Conservation (phyloP, 2,329 filamentous ascomycete genomes). For the Lojkania enalia region DNA sequence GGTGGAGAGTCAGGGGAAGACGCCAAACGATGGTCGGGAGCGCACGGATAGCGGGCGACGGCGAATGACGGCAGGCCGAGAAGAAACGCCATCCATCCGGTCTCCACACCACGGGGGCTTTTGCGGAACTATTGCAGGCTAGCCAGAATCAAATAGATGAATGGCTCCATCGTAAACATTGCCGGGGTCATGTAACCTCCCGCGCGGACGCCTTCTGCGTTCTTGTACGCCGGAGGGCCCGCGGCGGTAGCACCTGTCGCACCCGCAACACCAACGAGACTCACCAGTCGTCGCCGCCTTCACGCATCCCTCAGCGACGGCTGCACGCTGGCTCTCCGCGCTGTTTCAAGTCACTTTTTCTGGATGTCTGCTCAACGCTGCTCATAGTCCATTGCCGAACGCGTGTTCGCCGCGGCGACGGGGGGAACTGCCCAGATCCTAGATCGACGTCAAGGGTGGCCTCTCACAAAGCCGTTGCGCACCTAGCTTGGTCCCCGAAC, state of each 20-base stretch:
- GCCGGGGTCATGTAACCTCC: too few species aligned
- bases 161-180: too few species aligned
- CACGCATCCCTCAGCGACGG: not conserved
- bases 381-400: not conserved
- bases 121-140: not conserved
- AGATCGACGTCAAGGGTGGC: constrained; percentile 14
- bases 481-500: constrained; percentile 5
- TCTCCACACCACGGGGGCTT: not conserved
- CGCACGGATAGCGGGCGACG: not conserved
- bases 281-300: constrained; percentile 1
- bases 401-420: constrained; percentile 1
- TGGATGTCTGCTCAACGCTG: not conserved
- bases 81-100: not conserved
- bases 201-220: too few species aligned
- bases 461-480: constrained; percentile 10
- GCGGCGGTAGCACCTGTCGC: constrained; percentile 18
- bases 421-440: not conserved
- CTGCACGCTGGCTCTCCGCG: not conserved
- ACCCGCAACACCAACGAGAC: constrained; percentile 17
- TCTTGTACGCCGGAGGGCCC: constrained; percentile 7
- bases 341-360: not conserved
- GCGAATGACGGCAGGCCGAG: constrained; percentile 2
- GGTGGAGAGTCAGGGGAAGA: not conserved
- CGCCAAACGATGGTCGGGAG: not conserved
- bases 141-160: too few species aligned